phyloP scores from a whole-genome alignment of 2,329 filamentous ascomycete genomes.

The Grosmannia huntii region DNA sequence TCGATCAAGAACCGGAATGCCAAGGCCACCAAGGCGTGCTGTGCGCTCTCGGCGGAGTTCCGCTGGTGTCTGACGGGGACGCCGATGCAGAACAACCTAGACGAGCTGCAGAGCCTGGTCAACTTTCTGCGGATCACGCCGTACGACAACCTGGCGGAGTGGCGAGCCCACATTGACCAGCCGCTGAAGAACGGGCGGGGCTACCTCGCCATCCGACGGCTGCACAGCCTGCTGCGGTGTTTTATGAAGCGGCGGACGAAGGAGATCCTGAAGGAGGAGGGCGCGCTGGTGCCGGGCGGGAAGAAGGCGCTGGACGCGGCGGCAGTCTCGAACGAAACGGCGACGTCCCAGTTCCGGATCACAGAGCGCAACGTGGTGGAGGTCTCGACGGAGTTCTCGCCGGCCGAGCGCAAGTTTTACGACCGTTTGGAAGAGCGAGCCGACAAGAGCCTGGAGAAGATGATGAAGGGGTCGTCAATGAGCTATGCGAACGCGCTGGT shows the following conservation, averaged over 20 bases:
- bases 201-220: conserved; percentile 72
- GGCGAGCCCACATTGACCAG: conserved; percentile 82
- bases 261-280: conserved; percentile 82
- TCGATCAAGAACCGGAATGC: conserved; percentile 97
- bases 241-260: conserved; percentile 99
- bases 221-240: conserved; percentile 75
- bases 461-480: conserved; percentile 64
- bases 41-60: conserved; percentile 71
- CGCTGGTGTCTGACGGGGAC: conserved; percentile 95
- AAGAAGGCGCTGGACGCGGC: conserved; percentile 36
- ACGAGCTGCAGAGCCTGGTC: conserved; percentile 88
- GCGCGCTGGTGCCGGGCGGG: conserved; percentile 65
- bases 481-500: conserved; percentile 94
- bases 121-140: conserved; percentile 86
- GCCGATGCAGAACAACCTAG: conserved; percentile 95
- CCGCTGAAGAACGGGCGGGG: conserved; percentile 86
- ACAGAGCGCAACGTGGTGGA: conserved; percentile 81
- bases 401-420: conserved; percentile 76
- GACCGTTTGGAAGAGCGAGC: conserved; percentile 70
- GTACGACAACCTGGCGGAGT: conserved; percentile 72
- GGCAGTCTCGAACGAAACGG: conserved; percentile 15
- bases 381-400: conserved; percentile 64
- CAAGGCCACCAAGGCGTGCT: conserved; percentile 88
- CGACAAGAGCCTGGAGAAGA: conserved; percentile 72
- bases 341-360: conserved; percentile 62